Evolutionary conservation across 129 eudicot species (phyloP).

Genomic region (Logfia minima): DNA sequence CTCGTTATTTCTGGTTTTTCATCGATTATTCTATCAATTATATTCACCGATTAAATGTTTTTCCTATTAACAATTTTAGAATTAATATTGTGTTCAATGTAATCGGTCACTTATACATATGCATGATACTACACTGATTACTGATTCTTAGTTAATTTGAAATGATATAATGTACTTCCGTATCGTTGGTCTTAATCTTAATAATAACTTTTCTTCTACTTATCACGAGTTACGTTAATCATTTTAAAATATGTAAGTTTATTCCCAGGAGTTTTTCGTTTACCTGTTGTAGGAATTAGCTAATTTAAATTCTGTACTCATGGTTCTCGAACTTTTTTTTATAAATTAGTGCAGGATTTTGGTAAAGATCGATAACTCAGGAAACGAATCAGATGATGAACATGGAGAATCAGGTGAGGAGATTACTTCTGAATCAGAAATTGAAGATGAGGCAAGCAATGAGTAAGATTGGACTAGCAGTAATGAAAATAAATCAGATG

Average conservation of each 20-base stretch:
- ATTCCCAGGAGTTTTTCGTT: background rate
- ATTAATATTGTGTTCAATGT: too few relatives aligned
- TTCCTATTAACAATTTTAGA: too few relatives aligned
- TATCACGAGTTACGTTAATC: too few relatives aligned
- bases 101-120: too few relatives aligned
- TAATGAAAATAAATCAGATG: constrained; percentile 60
- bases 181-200: too few relatives aligned
- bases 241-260: constrained; percentile 49
- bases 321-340: constrained; percentile 1
- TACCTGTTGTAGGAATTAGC: background rate
- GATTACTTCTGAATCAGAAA: constrained; percentile 63
- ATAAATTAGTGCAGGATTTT: constrained; percentile 50
- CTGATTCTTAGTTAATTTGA: too few relatives aligned
- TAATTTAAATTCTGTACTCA: background rate
- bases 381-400: constrained; percentile 78
- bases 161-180: too few relatives aligned
- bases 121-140: too few relatives aligned
- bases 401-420: constrained; percentile 67
- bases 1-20: too few relatives aligned
- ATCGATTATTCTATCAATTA: too few relatives aligned
- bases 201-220: too few relatives aligned
- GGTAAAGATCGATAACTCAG: constrained; percentile 66
- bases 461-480: constrained; percentile 82
- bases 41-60: too few relatives aligned
- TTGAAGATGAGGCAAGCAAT: constrained; percentile 67